Base-by-base conservation (phyloP, 306 rosid species). In the Geum urbanum region DNA sequence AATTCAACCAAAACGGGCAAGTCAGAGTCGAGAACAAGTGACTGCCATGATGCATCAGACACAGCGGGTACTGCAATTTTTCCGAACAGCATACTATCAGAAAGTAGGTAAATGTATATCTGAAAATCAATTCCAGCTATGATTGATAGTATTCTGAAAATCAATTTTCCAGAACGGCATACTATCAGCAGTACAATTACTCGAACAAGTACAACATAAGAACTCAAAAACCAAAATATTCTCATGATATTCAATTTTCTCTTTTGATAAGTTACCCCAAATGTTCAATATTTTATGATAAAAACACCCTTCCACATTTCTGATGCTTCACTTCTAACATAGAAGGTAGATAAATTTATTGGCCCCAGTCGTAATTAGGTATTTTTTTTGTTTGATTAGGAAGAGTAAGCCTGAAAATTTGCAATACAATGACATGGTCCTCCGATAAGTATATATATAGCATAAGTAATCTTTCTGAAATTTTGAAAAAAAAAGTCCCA, bases 1-100 rank as follows among this genome's bases (percentile, higher is more conserved):
- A 94, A 94, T 80, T 94, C 99, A 22, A 94, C 99, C 74, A 94
- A 72, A 18, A 94, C 95, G 0, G 97, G 81, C 13, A 63, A 4
- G 1, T 85, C 83, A 11, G 87, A 77, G 58, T 87, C 86, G 14
- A 91, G 55, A 32, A 94, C 99, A 73, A 80, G 84, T 2, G 91
- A 77, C 67, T 88, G 66, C 99, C 99, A 94, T 47, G 81, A 73
- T 75, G 75, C 81, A 46, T 87, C 95, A 55, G 85, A 76, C 62
- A 84, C 63, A 72, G 85, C 47, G 51, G 88, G 76, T 56, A 84
- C 97, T 94, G 91, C 78, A 83, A 77, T 62, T 77, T 73, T 67
- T 62, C n/a, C n/a, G n/a, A n/a, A n/a, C n/a, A n/a, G n/a, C n/a
- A n/a, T n/a, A n/a, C n/a, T n/a, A n/a, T n/a, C n/a, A n/a, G n/a